Evolutionary conservation across 1,139 yeast species (phyloP).

Genomic region (Sugiyamaella paludigena): DNA sequence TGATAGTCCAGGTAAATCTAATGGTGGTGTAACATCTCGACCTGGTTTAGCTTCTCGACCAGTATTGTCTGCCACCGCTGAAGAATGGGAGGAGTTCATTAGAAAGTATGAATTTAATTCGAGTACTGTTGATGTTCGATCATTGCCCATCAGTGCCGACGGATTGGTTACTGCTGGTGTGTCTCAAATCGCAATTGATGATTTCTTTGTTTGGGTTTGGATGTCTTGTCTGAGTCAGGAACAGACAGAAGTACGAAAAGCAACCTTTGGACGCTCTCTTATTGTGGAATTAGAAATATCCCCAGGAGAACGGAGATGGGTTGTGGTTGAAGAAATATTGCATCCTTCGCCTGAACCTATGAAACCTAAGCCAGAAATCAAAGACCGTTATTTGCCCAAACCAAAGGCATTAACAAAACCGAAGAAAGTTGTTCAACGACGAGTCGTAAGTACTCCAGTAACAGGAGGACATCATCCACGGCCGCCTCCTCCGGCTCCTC

Average conservation of each 20-base stretch:
- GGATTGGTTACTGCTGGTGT: conserved; percentile 49
- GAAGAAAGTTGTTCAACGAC: conserved; percentile 10
- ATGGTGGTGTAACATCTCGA: conserved; percentile 8
- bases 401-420: background rate
- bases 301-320: conserved; percentile 62
- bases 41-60: conserved; percentile 4
- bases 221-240: conserved; percentile 73
- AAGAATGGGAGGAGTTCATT: conserved; percentile 21
- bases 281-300: conserved; percentile 60
- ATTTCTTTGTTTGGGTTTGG: conserved; percentile 92
- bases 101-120: conserved; percentile 10
- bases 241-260: conserved; percentile 62
- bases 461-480: conserved; percentile 10
- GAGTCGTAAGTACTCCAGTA: conserved; percentile 22
- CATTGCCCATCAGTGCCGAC: conserved; percentile 18
- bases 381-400: conserved; percentile 19
- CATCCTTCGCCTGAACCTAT: conserved; percentile 31
- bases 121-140: conserved; percentile 4
- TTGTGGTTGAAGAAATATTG: conserved; percentile 62
- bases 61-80: conserved; percentile 7
- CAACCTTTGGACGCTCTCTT: conserved; percentile 73
- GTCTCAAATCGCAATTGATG: conserved; percentile 70
- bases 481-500: conserved; percentile 5
- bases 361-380: conserved; percentile 15
- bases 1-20: conserved; percentile 14